A percentile compares a stretch with the other conserved stretches of the same genome.
phyloP scores from a whole-genome alignment of 371 early-diverging fungal genomes.

The Mucor plumbeus region DNA sequence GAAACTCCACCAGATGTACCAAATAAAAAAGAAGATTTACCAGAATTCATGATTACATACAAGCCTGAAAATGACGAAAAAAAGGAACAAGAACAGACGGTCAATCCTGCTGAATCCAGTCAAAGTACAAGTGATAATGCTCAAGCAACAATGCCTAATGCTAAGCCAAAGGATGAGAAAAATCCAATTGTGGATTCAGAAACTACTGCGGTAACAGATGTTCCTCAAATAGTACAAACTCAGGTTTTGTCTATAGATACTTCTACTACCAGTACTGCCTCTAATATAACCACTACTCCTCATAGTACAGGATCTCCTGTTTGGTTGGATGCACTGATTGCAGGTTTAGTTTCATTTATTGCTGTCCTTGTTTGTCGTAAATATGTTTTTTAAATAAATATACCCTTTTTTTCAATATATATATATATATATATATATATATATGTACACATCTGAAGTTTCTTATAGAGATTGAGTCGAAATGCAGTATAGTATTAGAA shows the following conservation, averaged over 20 bases:
- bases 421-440: too few relatives aligned
- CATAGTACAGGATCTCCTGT: constrained; percentile 14
- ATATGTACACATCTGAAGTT: too few relatives aligned
- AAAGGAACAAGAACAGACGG: neutral
- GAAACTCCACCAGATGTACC: constrained; percentile 22
- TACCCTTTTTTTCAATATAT: constrained; percentile 6
- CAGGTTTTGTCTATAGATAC: neutral
- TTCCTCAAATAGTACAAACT: neutral
- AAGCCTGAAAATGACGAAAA: constrained; percentile 5
- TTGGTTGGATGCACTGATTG: constrained; percentile 58
- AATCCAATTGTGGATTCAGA: neutral
- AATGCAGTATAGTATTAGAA: too few relatives aligned
- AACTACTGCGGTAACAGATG: neutral
- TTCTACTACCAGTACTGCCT: neutral
- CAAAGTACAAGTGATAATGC: neutral
- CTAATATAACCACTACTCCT: neutral
- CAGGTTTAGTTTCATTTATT: constrained; percentile 33
- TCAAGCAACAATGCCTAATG: neutral
- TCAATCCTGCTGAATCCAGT: neutral
- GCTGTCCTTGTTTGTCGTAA: constrained; percentile 11
- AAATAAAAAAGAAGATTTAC: constrained; percentile 23
- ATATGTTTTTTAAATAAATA: constrained; percentile 9
- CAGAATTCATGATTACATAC: constrained; percentile 29
- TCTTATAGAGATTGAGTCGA: too few relatives aligned
- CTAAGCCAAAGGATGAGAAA: neutral